Conservation (phyloP, 2,329 filamentous ascomycete genomes). For the Neonectria sp. region DNA sequence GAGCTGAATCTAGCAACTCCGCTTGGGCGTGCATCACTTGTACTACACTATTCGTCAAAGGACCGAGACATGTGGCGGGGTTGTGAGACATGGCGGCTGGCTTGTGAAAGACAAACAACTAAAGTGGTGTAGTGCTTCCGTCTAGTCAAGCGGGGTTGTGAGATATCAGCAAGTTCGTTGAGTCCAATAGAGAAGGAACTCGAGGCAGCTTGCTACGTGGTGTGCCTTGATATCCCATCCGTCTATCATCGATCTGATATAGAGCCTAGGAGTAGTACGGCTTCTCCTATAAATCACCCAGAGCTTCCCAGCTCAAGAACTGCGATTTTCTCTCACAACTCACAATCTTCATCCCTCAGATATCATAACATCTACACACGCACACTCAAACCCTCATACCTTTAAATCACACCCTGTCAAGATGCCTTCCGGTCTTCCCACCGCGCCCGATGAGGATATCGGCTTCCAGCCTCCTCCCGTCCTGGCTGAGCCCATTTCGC, state of each 20-base stretch:
- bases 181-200: slow-evolving; percentile 2
- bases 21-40: not conserved
- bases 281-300: slow-evolving; percentile 11
- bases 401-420: not conserved
- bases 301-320: not conserved
- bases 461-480: slow-evolving; percentile 42
- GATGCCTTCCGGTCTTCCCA: slow-evolving; percentile 44
- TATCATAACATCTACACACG: not conserved
- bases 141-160: slow-evolving; percentile 7
- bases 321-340: not conserved
- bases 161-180: slow-evolving; percentile 5
- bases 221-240: not conserved
- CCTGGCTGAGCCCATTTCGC: slow-evolving; percentile 11
- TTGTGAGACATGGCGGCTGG: slow-evolving; percentile 9
- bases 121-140: not conserved
- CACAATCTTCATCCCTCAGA: not conserved
- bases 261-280: not conserved
- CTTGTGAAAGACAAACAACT: not conserved
- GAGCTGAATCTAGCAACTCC: not conserved
- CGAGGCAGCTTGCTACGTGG: not conserved
- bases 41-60: not conserved
- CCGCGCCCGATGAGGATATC: slow-evolving; percentile 38
- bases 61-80: slow-evolving; percentile 1
- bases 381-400: not conserved
- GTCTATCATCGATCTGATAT: not conserved